phyloP scores from a whole-genome alignment of 441 rosid genomes.

The Syzygium malaccense region DNA sequence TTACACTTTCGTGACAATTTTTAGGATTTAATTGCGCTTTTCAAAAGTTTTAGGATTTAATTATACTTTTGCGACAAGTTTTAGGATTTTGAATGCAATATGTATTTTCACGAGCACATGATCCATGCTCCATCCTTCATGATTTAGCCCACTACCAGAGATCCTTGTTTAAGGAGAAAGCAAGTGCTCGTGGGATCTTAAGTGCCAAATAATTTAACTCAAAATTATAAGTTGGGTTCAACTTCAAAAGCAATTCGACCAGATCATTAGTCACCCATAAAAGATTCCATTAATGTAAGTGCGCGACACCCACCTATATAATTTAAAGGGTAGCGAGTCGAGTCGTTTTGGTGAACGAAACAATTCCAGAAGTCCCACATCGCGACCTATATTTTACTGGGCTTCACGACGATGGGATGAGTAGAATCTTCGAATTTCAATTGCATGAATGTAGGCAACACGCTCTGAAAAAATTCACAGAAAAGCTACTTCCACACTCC shows the following conservation, averaged over 20 bases:
- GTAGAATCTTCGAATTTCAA: background rate
- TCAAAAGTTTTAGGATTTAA: too few species aligned
- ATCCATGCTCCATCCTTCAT: background rate
- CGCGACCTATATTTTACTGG: rapidly evolving
- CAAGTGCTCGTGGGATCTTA: background rate
- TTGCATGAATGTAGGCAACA: background rate
- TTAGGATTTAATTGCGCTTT: too few species aligned
- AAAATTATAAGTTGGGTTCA: background rate
- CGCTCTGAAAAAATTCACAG: rapidly evolving
- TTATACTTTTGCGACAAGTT: too few species aligned
- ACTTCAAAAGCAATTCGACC: background rate
- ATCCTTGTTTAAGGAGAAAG: background rate
- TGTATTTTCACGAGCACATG: background rate
- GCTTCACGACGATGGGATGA: background rate
- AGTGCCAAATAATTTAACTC: background rate
- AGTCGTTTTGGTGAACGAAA: background rate
- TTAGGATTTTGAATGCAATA: too few species aligned
- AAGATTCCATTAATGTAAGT: background rate
- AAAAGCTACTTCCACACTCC: rapidly evolving
- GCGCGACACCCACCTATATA: background rate
- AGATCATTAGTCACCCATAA: background rate
- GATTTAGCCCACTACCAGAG: background rate
- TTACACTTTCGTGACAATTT: too few species aligned
- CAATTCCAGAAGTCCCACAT: rapidly evolving
- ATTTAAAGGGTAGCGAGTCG: background rate